phyloP scores from a whole-genome alignment of 148 eudicot species.

The Suaeda aralocaspica region DNA sequence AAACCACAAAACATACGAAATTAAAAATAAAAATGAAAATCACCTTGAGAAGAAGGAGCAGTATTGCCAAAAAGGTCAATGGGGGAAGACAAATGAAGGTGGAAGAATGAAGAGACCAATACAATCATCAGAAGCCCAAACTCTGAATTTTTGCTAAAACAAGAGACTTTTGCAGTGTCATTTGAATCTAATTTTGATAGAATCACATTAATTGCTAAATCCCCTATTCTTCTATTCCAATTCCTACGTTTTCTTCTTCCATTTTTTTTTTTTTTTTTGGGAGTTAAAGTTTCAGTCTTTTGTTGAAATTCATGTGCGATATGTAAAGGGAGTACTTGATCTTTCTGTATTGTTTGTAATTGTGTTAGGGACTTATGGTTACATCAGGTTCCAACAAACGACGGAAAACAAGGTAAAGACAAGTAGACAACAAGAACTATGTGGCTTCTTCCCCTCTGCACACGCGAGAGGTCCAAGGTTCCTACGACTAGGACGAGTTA shows the following conservation, averaged over 20 bases:
- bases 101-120: slow-evolving; percentile 60
- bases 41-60: slow-evolving; percentile 61
- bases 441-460: no score
- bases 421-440: no score
- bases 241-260: neutral
- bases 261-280: neutral
- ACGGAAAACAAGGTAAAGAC: no score
- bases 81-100: slow-evolving; percentile 57
- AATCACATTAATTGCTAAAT: slow-evolving; percentile 44
- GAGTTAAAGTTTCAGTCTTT: neutral
- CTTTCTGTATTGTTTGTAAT: no score
- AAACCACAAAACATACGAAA: no score
- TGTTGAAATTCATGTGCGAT: no score
- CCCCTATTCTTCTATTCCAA: slow-evolving; percentile 43
- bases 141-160: slow-evolving; percentile 42
- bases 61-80: slow-evolving; percentile 53
- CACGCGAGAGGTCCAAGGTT: no score
- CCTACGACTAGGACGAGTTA: no score
- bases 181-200: slow-evolving; percentile 54
- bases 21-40: neutral
- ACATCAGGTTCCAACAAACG: no score
- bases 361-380: no score
- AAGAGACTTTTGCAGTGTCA: slow-evolving; percentile 42
- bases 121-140: slow-evolving; percentile 57
- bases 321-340: no score